These are phyloP conservation scores for Byssothecium circinans DNA, from an alignment of 2,329 filamentous ascomycete genomes.

Conservation along the genomic window DNA sequence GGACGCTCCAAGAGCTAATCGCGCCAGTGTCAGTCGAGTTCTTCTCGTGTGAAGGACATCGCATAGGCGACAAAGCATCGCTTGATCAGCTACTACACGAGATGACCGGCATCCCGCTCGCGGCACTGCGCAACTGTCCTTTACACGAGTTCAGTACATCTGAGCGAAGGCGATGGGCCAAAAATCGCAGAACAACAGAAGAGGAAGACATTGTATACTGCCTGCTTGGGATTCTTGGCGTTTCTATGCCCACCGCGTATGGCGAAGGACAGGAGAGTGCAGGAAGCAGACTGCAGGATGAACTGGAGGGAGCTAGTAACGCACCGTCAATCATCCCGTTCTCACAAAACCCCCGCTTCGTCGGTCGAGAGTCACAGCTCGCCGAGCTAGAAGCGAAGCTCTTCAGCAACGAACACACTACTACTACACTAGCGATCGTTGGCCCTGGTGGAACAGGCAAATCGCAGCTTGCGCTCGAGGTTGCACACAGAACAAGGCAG, in stretches of 20 bases:
- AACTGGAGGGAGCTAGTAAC: slow-evolving; percentile 7
- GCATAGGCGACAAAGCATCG: slow-evolving; percentile 8
- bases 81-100: slow-evolving; percentile 13
- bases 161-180: slow-evolving; percentile 20
- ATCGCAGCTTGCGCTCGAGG: too few relatives aligned
- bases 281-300: slow-evolving; percentile 14
- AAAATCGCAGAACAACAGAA: slow-evolving; percentile 19
- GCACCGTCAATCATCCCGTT: slow-evolving; percentile 29
- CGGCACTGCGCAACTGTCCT: slow-evolving; percentile 12
- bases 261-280: slow-evolving; percentile 23
- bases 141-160: slow-evolving; percentile 18
- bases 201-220: slow-evolving; percentile 24
- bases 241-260: slow-evolving; percentile 19
- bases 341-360: too few relatives aligned
- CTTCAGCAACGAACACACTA: too few relatives aligned
- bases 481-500: too few relatives aligned
- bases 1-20: slow-evolving; percentile 14
- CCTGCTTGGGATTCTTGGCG: slow-evolving; percentile 22
- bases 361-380: too few relatives aligned
- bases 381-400: too few relatives aligned
- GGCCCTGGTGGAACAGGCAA: too few relatives aligned
- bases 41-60: slow-evolving; percentile 7
- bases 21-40: slow-evolving; percentile 11
- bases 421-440: too few relatives aligned
- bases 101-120: slow-evolving; percentile 14